phyloP scores from a whole-genome alignment of 495 filamentous ascomycete genomes.

The Penicillium silybi region DNA sequence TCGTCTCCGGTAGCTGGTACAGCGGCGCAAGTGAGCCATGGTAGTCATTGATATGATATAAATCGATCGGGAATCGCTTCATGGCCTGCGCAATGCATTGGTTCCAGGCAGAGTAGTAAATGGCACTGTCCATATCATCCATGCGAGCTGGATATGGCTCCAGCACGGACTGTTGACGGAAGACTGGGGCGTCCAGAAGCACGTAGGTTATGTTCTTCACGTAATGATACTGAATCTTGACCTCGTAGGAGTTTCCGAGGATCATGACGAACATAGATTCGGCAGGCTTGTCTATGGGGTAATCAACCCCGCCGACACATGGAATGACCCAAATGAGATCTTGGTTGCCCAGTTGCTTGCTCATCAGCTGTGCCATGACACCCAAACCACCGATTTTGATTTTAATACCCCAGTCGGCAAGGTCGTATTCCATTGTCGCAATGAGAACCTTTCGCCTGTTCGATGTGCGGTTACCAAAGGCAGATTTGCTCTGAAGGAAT shows the following conservation, averaged over 20 bases:
- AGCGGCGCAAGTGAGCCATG: constrained; percentile 70
- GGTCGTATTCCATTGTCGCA: constrained; percentile 71
- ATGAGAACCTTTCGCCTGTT: constrained; percentile 56
- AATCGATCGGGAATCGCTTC: constrained; percentile 56
- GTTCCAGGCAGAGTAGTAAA: constrained; percentile 75
- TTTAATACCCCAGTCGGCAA: constrained; percentile 68
- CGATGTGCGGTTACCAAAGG: constrained; percentile 41
- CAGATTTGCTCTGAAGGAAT: constrained; percentile 43
- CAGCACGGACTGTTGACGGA: constrained; percentile 62
- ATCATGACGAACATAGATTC: constrained; percentile 64
- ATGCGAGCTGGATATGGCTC: constrained; percentile 70
- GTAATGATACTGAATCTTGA: constrained; percentile 63
- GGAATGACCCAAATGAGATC: constrained; percentile 75
- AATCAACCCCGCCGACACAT: constrained; percentile 65
- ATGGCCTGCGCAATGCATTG: constrained; percentile 64
- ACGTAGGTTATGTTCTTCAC: constrained; percentile 69
- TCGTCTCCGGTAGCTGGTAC: constrained; percentile 60
- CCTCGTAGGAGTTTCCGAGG: constrained; percentile 60
- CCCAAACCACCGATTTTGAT: constrained; percentile 72
- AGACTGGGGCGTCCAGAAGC: constrained; percentile 65
- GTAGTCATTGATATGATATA: constrained; percentile 82
- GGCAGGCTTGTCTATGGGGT: constrained; percentile 55
- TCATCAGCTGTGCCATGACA: constrained; percentile 70
- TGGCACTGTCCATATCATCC: constrained; percentile 69
- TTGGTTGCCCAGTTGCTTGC: constrained; percentile 61